A percentile compares a stretch with the other conserved stretches of the same genome.
Conservation (phyloP, 352 stramenopile species). For the Globisporangium recalcitrans region DNA sequence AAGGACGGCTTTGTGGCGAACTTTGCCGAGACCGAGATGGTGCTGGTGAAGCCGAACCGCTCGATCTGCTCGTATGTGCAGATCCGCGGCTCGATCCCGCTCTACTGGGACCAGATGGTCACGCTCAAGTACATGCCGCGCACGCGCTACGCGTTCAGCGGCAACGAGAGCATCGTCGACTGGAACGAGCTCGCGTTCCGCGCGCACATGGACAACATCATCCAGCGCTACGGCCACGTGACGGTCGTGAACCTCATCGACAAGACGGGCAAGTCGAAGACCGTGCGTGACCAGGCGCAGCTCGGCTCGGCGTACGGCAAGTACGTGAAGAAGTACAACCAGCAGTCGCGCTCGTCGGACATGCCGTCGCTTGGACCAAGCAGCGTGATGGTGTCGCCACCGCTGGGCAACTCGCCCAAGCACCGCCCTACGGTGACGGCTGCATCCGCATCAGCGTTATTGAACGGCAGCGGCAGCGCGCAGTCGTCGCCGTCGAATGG, state of each 20-base stretch:
- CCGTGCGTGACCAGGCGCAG: no score
- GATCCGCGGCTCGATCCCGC: slow-evolving; percentile 93
- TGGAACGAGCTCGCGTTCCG: slow-evolving; percentile 44
- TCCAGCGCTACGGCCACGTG: slow-evolving; percentile 69
- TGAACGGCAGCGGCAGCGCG: background rate
- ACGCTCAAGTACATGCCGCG: slow-evolving; percentile 92
- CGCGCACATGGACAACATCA: slow-evolving; percentile 62
- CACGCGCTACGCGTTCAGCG: slow-evolving; percentile 22
- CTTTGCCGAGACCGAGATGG: slow-evolving; percentile 95
- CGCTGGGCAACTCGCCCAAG: no score
- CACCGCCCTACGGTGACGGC: no score
- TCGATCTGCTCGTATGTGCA: slow-evolving; percentile 71
- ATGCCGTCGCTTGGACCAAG: no score
- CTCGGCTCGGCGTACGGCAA: no score
- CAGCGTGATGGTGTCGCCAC: no score
- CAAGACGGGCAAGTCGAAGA: no score
- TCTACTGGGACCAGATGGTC: slow-evolving; percentile 89
- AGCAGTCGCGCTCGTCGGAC: no score
- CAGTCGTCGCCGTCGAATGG: slow-evolving; percentile 20
- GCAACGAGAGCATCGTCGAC: no score
- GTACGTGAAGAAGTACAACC: no score
- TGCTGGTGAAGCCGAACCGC: slow-evolving; percentile 40
- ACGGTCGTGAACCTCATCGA: slow-evolving; percentile 94
- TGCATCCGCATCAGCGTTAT: no score
- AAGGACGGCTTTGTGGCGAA: slow-evolving; percentile 89